Evolutionary conservation across 768 basidiomycete species (phyloP).

Genomic region (Panus rudis): DNA sequence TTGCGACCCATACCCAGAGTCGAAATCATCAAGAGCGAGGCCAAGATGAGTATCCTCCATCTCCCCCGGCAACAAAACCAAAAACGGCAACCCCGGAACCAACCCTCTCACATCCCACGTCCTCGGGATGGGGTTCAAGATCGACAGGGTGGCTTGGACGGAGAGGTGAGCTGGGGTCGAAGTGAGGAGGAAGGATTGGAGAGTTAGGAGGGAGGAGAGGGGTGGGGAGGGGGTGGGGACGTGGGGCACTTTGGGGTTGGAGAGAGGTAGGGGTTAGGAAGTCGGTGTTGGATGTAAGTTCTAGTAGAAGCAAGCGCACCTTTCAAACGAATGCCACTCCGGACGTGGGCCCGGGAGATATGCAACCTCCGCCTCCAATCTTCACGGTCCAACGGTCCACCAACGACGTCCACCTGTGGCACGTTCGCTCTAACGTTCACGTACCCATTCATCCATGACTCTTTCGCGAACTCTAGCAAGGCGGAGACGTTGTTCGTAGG

Average conservation of each 20-base stretch:
- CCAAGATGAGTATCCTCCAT: slow-evolving; percentile 10
- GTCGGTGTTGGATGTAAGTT: slow-evolving; percentile 56
- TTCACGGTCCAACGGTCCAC: slow-evolving; percentile 36
- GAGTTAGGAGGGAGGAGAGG: slow-evolving; percentile 47
- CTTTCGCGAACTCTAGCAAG: slow-evolving; percentile 43
- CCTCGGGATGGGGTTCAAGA: slow-evolving; percentile 50
- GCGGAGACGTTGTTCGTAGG: slow-evolving; percentile 47
- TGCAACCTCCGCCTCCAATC: slow-evolving; percentile 43
- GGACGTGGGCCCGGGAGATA: slow-evolving; percentile 37
- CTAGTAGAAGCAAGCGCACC: slow-evolving; percentile 53
- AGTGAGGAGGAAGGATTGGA: slow-evolving; percentile 47
- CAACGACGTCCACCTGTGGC: slow-evolving; percentile 34
- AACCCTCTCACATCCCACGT: slow-evolving; percentile 38
- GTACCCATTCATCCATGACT: slow-evolving; percentile 51
- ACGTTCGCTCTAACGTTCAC: slow-evolving; percentile 39
- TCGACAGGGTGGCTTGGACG: slow-evolving; percentile 43
- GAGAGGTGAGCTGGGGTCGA: slow-evolving; percentile 25
- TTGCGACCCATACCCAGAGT: too few relatives aligned
- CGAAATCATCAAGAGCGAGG: too few relatives aligned
- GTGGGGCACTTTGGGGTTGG: slow-evolving; percentile 12
- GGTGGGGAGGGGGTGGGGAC: slow-evolving; percentile 19
- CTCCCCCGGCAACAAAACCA: slow-evolving; percentile 44
- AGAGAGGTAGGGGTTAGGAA: slow-evolving; percentile 40
- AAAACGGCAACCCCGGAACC: slow-evolving; percentile 55
- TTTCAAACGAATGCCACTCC: slow-evolving; percentile 40